phyloP scores from a whole-genome alignment of 73 alveolate genomes.

The Paramecium bursaria region DNA sequence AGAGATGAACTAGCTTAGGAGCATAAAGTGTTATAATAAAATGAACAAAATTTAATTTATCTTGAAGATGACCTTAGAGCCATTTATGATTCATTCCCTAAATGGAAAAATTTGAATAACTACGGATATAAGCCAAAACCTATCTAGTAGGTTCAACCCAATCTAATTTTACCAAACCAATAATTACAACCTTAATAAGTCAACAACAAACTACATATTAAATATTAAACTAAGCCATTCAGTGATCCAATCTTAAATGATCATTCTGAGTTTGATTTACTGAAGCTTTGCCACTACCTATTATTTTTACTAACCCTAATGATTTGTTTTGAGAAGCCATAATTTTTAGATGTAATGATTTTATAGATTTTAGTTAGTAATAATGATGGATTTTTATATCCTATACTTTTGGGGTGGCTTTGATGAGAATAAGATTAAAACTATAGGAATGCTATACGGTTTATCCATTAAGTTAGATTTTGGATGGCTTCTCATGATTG shows the following conservation, averaged over 20 bases:
- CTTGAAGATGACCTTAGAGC: conserved; percentile 5
- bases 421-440: conserved; percentile 28
- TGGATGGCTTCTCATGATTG: conserved; percentile 5
- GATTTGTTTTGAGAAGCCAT: conserved; percentile 19
- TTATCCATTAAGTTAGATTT: neutral
- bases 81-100: conserved; percentile 16
- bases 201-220: no score
- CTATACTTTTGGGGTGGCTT: conserved; percentile 7
- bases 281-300: neutral
- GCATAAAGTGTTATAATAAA: neutral
- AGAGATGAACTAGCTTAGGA: conserved; percentile 25
- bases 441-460: conserved; percentile 35
- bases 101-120: conserved; percentile 26
- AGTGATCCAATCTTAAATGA: conserved; percentile 18
- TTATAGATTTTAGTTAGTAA: neutral
- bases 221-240: conserved; percentile 38
- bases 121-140: conserved; percentile 26
- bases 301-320: conserved; percentile 17
- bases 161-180: neutral
- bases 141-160: neutral
- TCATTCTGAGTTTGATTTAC: neutral
- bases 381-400: conserved; percentile 21
- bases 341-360: conserved; percentile 43
- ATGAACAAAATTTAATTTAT: conserved; percentile 22
- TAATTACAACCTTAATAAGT: conserved; percentile 9